phyloP scores from a whole-genome alignment of 306 rosid species.

The Sechiopsis laciniata region DNA sequence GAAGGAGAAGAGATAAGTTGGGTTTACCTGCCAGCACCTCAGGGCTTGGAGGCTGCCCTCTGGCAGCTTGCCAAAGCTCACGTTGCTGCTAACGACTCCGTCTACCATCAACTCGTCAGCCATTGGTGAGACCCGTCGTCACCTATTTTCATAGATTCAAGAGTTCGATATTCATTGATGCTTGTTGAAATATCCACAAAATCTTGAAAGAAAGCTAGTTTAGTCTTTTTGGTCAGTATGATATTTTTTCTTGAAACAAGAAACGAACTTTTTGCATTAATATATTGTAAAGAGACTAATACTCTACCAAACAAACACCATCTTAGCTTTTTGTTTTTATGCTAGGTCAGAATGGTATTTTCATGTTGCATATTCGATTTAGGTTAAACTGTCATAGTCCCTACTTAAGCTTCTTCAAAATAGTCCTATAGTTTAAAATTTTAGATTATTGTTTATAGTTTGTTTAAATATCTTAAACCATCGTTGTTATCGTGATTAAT shows the following conservation, averaged over 20 bases:
- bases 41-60: conserved; percentile 51
- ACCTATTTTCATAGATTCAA: not conserved
- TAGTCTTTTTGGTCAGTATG: not conserved
- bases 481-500: not conserved
- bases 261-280: too few relatives aligned
- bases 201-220: not conserved
- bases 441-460: not conserved
- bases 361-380: not conserved
- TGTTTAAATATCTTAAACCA: not conserved
- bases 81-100: conserved; percentile 60
- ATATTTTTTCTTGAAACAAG: not conserved
- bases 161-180: not conserved
- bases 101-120: conserved; percentile 57
- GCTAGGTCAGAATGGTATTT: too few relatives aligned
- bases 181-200: not conserved
- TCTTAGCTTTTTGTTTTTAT: too few relatives aligned
- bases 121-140: conserved; percentile 49
- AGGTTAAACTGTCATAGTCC: not conserved
- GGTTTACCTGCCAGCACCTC: conserved; percentile 45
- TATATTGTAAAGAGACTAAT: too few relatives aligned
- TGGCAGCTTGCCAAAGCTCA: conserved; percentile 77
- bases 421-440: not conserved
- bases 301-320: too few relatives aligned
- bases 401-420: not conserved
- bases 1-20: conserved; percentile 27